phyloP scores from a whole-genome alignment of 441 rosid species.

The Aquilaria agallochum region DNA sequence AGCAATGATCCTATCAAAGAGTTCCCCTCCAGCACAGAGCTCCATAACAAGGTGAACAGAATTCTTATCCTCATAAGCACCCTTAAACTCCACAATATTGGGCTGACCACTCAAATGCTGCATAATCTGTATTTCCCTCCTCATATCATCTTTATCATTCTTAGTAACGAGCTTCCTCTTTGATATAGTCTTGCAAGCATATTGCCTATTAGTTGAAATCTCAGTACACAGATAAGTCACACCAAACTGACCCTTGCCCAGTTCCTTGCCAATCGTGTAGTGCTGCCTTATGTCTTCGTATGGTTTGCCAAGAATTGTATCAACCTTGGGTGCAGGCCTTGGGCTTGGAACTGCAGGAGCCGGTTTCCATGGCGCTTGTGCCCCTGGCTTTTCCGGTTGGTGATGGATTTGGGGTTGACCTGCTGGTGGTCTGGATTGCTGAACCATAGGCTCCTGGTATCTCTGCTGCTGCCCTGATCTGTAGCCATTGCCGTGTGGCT shows the following conservation, averaged over 20 bases:
- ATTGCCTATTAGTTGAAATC: conserved; percentile 42
- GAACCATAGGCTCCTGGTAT: conserved; percentile 17
- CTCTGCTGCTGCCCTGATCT: conserved; percentile 32
- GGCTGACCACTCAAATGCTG: conserved; percentile 36
- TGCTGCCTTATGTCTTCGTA: conserved; percentile 48
- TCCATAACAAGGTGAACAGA: conserved; percentile 34
- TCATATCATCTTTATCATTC: conserved; percentile 24
- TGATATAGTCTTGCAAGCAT: conserved; percentile 32
- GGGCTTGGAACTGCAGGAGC: conserved; percentile 24
- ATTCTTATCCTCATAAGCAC: conserved; percentile 28
- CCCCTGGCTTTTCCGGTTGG: conserved; percentile 13
- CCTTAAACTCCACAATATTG: conserved; percentile 30
- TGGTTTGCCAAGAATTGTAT: conserved; percentile 67
- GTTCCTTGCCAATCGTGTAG: conserved; percentile 43
- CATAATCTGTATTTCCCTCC: conserved; percentile 30
- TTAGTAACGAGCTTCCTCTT: conserved; percentile 24
- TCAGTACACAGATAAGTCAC: conserved; percentile 59
- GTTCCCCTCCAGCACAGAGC: conserved; percentile 35
- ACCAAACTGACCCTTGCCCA: conserved; percentile 63
- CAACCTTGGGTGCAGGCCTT: conserved; percentile 23
- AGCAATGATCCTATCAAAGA: conserved; percentile 31
- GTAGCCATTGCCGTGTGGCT: conserved; percentile 35
- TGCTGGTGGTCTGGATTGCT: conserved; percentile 9
- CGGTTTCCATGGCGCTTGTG: conserved; percentile 28
- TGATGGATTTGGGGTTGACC: conserved; percentile 23